Conservation (phyloP, 768 basidiomycete species). For the Tephrocybe sp. region DNA sequence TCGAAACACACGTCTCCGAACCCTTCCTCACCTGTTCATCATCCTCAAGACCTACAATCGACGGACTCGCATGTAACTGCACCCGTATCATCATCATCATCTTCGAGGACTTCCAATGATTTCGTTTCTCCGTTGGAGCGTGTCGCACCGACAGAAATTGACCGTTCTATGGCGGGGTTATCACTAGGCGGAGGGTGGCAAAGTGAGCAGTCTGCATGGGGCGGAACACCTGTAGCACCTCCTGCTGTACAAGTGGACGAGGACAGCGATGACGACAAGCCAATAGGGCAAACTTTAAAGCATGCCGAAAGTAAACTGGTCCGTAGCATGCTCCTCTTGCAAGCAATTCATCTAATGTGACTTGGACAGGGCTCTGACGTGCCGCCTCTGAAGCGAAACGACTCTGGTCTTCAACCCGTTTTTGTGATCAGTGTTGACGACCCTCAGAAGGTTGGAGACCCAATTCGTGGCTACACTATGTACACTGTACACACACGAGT, state of each 20-base stretch:
- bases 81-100: slow-evolving; percentile 30
- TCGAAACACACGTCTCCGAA: slow-evolving; percentile 9
- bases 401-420: slow-evolving; percentile 60
- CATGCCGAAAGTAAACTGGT: slow-evolving; percentile 28
- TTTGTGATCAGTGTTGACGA: slow-evolving; percentile 94
- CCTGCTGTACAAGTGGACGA: slow-evolving; percentile 37
- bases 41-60: slow-evolving; percentile 17
- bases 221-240: slow-evolving; percentile 18
- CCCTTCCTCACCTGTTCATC: slow-evolving; percentile 19
- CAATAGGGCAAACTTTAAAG: slow-evolving; percentile 52
- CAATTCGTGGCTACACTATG: slow-evolving; percentile 91
- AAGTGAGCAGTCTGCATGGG: slow-evolving; percentile 41
- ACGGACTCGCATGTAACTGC: slow-evolving; percentile 17
- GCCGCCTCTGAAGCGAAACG: slow-evolving; percentile 25
- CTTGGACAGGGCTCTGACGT: slow-evolving; percentile 10
- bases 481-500: slow-evolving; percentile 94
- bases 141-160: slow-evolving; percentile 22
- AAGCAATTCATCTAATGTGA: neutral
- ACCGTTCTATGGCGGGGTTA: slow-evolving; percentile 36
- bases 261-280: slow-evolving; percentile 70
- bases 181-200: slow-evolving; percentile 52
- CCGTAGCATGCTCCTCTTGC: slow-evolving; percentile 12
- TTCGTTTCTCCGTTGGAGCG: slow-evolving; percentile 39
- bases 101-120: slow-evolving; percentile 21
- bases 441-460: slow-evolving; percentile 96